phyloP scores from a whole-genome alignment of 495 filamentous ascomycete genomes.

The Tuber aestivum region DNA sequence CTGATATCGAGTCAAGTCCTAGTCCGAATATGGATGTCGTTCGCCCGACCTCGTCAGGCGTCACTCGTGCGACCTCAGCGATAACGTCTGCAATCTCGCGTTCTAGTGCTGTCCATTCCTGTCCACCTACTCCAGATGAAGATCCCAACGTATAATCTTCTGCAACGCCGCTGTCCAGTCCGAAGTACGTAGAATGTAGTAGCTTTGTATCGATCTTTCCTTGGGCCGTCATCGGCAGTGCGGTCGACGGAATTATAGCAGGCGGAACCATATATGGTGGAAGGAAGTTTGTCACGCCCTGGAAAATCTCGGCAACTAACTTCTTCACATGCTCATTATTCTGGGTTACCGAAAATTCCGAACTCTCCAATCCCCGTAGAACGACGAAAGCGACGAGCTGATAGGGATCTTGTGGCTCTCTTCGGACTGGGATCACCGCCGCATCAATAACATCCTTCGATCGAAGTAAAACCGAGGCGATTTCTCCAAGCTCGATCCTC shows the following conservation, averaged over 20 bases:
- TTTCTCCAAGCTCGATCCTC: conserved; percentile 60
- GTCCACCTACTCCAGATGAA: conserved; percentile 25
- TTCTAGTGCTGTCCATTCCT: conserved; percentile 45
- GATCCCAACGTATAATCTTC: conserved; percentile 38
- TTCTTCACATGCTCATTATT: conserved; percentile 13
- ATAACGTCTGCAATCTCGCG: conserved; percentile 50
- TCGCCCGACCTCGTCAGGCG: conserved; percentile 47
- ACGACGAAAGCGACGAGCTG: conserved; percentile 50
- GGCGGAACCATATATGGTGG: conserved; percentile 66
- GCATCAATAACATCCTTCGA: conserved; percentile 50
- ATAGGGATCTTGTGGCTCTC: conserved; percentile 37
- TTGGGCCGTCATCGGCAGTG: conserved; percentile 58
- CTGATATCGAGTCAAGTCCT: conserved; percentile 76
- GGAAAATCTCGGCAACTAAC: conserved; percentile 45
- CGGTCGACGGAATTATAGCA: conserved; percentile 59
- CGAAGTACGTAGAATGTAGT: conserved; percentile 44
- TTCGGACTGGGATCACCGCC: conserved; percentile 50
- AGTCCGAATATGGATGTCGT: conserved; percentile 57
- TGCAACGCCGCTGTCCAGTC: conserved; percentile 33
- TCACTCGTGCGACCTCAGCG: conserved; percentile 47
- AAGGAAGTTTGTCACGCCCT: conserved; percentile 46
- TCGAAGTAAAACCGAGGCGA: conserved; percentile 54
- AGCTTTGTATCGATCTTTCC: conserved; percentile 57
- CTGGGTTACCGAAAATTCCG: conserved; percentile 21
- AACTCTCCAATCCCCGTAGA: conserved; percentile 24